Percentiles rank a stretch among this genome's conserved stretches.
These are phyloP conservation scores for Cephalotrichum gorgonifer DNA, from an alignment of 2,329 filamentous ascomycete genomes.

Conservation along the genomic window DNA sequence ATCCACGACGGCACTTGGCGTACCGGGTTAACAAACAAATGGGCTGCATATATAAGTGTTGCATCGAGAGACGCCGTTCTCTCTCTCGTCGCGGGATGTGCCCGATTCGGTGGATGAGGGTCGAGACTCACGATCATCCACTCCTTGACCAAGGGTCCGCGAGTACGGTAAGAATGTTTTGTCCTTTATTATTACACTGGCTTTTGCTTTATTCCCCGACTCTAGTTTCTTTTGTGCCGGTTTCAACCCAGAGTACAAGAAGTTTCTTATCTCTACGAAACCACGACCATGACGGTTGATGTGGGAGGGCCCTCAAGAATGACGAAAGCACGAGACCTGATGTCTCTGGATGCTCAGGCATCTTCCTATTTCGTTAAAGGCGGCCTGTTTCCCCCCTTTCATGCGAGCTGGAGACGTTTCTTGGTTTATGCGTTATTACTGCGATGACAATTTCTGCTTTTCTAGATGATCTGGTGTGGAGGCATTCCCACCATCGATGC, in stretches of 20 bases:
- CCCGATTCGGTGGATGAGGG: neutral
- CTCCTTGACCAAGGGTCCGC: neutral
- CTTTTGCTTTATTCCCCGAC: conserved; percentile 8
- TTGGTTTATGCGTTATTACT: conserved; percentile 8
- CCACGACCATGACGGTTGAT: neutral
- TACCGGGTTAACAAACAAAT: neutral
- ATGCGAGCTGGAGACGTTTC: conserved; percentile 4
- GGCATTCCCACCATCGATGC: neutral
- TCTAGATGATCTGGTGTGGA: conserved; percentile 7
- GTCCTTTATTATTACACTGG: conserved; percentile 7
- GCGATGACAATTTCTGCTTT: neutral
- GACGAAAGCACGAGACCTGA: neutral
- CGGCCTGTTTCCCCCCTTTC: conserved; percentile 1
- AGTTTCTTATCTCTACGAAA: neutral
- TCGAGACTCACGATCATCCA: neutral
- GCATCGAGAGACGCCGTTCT: neutral
- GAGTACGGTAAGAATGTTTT: neutral
- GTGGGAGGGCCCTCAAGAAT: neutral
- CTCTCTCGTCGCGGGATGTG: neutral
- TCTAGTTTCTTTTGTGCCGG: neutral
- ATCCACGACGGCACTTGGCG: conserved; percentile 2
- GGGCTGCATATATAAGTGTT: conserved; percentile 5
- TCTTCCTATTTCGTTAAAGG: neutral
- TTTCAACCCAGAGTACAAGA: neutral
- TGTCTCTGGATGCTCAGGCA: neutral